phyloP scores from a whole-genome alignment of 345 rosid species.

The Psidium guajava region DNA sequence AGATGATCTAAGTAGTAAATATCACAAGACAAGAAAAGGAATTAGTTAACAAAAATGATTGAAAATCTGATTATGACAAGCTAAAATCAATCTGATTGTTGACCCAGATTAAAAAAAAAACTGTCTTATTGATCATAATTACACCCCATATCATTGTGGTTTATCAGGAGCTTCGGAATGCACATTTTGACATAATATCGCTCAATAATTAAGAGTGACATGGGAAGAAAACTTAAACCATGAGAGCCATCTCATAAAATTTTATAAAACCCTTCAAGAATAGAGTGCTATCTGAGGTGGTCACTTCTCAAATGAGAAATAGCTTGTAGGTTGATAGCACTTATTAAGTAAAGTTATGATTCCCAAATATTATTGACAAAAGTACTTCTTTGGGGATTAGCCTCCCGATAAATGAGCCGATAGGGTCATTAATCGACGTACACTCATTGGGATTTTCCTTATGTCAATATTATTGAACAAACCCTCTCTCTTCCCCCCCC shows the following conservation, averaged over 20 bases:
- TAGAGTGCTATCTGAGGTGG: background rate
- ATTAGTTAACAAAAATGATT: background rate
- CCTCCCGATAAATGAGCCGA: background rate
- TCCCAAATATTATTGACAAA: background rate
- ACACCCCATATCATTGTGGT: background rate
- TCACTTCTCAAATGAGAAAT: background rate
- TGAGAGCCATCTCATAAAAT: background rate
- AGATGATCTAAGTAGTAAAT: background rate
- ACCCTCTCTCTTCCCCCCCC: background rate
- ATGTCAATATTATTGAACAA: background rate
- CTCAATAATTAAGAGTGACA: background rate
- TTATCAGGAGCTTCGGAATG: background rate
- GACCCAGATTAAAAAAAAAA: background rate
- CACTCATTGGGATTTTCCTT: background rate
- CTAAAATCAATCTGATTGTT: background rate
- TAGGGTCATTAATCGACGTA: background rate
- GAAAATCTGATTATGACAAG: background rate
- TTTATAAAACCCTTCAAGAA: background rate
- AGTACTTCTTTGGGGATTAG: background rate
- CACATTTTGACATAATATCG: background rate
- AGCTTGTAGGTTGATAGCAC: background rate
- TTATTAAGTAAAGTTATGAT: background rate
- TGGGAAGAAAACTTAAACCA: background rate
- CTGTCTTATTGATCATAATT: background rate
- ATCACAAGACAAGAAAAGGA: background rate